Base-by-base conservation (phyloP, 1,139 yeast genomes). In the Ashbya aceris region DNA sequence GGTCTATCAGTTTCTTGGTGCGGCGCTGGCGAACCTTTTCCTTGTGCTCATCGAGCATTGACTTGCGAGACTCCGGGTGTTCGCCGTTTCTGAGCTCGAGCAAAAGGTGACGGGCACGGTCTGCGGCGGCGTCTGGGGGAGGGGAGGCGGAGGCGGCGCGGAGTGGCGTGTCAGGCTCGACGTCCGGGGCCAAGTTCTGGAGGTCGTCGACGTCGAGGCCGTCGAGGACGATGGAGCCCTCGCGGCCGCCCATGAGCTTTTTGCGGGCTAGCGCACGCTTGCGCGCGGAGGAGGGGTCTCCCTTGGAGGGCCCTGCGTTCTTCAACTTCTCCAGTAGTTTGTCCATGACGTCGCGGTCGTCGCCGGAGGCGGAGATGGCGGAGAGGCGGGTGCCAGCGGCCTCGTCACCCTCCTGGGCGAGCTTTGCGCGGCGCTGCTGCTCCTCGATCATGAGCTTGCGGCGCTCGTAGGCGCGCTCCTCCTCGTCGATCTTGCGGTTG, bases 221-320 rank as follows among this genome's bases (percentile, higher is more conserved):
- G 27, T 40, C 48, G 29, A 40, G 33, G 5, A 46, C 38, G 3
- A 40, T 39, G 11, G 43, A 26, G 13, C 41, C 40, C n/a, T 37
- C 33, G 26, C 40, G 64, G 33, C 62, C 66, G 41, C 70, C 75
- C 46, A 74, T 44, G 38, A 79, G 55, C 43, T 77, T 78, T 51
- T 72, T 78, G 49, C 91, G 74, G 51, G 89, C 83, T 49, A 83
- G 67, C 0, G 95, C 95, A 46, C 93, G 70, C 54, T 86, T 78
- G 51, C 95, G 69, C 0, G 95, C 95, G 7, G 91, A 77, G 1
- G 83, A 66, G 0, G 93, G 79, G 55, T 84, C 93, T 3, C 85
- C 79, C 50, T 76, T 76, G 6, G 77, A 50, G 11, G 86, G 82
- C 0, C 85, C 87, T 0, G 83, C 82, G 30, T 83, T 83, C 56